Evolutionary conservation across 257 asterid species (phyloP), one percentile per base, ranked within the genome.

Genomic region (Schizonepeta tenuifolia): DNA sequence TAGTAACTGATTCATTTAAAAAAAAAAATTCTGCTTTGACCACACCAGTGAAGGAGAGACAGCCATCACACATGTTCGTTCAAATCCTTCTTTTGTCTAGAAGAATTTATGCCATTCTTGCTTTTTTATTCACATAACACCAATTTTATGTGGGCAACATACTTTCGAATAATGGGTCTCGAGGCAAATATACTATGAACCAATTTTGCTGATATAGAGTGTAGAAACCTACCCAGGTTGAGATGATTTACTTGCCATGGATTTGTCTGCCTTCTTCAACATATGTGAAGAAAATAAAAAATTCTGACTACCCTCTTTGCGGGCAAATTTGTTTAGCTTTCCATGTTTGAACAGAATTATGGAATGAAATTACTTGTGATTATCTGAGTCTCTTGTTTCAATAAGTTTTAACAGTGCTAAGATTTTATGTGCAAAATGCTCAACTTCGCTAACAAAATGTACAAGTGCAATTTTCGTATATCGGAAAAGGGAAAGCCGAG

Each of bases 111-210:
- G 70, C 77, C 64, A n/a, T 53, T 24, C 6, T 41, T 58, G 70
- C 24, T 81, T 64, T 79, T 47, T 69, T 62, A 31, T 61, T 70
- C 58, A 11, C 72, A 15, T 46, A 69, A 56, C 70, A 72, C 58
- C 47, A 1, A 63, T 54, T 33, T 41, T 58, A 26, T 54, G 15
- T 61, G 78, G 65, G 74, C 50, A 44, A 63, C 67, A 63, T 70
- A 62, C 69, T 66, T 73, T 78, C 68, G 36, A 83, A 83, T 85
- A 85, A 87, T 63, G 67, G 74, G 78, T 64, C 73, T 22, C 44
- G 9, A 43, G 60, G 84, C 72, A 4, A 38, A 28, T 56, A 62
- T n/a, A 15, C 21, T 54, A 33, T 15, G 44, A 78, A 66, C 69
- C 67, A 57, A 67, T 40, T 55, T 81, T 83, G 74, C 74, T 78